Conservation (phyloP, 768 basidiomycete species). For the Lentinula aciculospora region DNA sequence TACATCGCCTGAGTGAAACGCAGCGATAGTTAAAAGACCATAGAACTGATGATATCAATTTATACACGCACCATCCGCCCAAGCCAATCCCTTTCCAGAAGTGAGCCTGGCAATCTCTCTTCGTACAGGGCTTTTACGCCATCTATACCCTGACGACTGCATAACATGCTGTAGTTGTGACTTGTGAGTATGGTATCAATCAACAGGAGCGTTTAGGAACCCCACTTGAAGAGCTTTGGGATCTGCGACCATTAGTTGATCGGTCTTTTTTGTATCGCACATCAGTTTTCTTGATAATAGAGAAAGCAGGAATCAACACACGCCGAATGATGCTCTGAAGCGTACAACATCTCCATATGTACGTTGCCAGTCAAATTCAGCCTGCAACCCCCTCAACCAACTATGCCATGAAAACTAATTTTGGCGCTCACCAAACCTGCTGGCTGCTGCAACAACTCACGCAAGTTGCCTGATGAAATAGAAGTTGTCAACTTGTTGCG, state of each 20-base stretch:
- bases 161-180: slow-evolving; percentile 14
- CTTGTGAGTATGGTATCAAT: neutral
- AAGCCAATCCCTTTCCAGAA: slow-evolving; percentile 20
- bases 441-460: slow-evolving; percentile 4
- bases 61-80: slow-evolving; percentile 20
- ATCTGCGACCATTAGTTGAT: slow-evolving; percentile 24
- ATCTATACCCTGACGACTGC: slow-evolving; percentile 25
- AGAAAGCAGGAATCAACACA: neutral
- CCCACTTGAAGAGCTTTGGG: slow-evolving; percentile 21
- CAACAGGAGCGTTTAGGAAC: neutral
- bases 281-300: neutral
- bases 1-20: slow-evolving; percentile 11
- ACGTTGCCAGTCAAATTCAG: slow-evolving; percentile 5
- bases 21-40: slow-evolving; percentile 12
- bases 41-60: slow-evolving; percentile 9
- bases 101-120: slow-evolving; percentile 14
- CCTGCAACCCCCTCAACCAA: neutral
- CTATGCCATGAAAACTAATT: neutral
- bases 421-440: neutral
- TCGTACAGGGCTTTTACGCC: slow-evolving; percentile 18
- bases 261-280: slow-evolving; percentile 14
- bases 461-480: neutral
- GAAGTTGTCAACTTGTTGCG: neutral
- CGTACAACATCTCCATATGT: slow-evolving; percentile 7
- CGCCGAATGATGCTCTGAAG: slow-evolving; percentile 3